Evolutionary conservation across 805 yeast genomes (phyloP), one percentile per base, ranked within the genome.

Genomic region (Metschnikowia kunwiensis): DNA sequence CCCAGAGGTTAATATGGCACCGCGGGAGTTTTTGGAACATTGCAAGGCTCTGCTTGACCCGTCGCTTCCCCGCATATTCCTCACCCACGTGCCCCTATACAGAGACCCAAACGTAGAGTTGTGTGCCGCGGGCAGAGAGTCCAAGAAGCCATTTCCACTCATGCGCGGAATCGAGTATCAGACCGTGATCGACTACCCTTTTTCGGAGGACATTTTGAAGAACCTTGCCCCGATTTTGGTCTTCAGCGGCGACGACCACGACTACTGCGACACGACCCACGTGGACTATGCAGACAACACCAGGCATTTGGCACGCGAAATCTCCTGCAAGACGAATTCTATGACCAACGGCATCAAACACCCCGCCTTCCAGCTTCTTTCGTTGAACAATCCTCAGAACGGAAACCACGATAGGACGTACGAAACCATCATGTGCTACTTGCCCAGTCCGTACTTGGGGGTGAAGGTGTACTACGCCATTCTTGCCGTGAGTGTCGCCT

Each of bases 201-300:
- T 82, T 4, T 67, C 91, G 0, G 70, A 76, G 26, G 71, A 75
- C 14, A 69, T 93, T 5, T 60, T 93, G 29, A 50, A 68, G 5
- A 64, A 60, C 7, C 57, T 91, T 1, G 61, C 72, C 30, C 99
- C 99, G 0, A 68, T 68, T 11, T 58, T 80, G 8, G 70, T 85
- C 4, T 86, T 88, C 53, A 78, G 94, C 5, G 99, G 98, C 1
- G 99, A 93, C 58, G 98, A 93, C 57, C 99, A 93, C 63, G 98
- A 93, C 58, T 88, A 86, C 50, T 93, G 99, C 58, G 86, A 84
- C 46, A 72, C 82, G 20, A 61, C 63, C 14, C 97, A 91, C 55
- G 54, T 42, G 17, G 61, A 19, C 13, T 39, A 26, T 46, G 40
- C 27, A 30, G 58, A 49, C 27, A 55, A 54, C 10, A 57, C 54